These are phyloP conservation scores for Xylona heveae DNA, from an alignment of 495 filamentous ascomycete species.

Conservation along the genomic window DNA sequence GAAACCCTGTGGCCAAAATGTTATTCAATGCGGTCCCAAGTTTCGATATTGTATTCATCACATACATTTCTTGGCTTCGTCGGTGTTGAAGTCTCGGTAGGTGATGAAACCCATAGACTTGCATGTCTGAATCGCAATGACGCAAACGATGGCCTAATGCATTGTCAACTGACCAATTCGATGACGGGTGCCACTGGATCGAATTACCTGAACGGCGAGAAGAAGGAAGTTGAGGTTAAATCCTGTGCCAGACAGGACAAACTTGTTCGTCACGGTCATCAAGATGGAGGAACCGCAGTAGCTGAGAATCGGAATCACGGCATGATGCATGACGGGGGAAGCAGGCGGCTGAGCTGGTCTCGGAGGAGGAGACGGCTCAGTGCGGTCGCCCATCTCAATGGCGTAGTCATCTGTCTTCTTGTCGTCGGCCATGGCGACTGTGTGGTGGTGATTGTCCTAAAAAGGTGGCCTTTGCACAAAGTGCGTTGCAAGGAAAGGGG, in stretches of 20 bases:
- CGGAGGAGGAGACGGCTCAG: slow-evolving; percentile 3
- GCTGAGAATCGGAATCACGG: slow-evolving; percentile 57
- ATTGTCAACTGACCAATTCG: too few species aligned
- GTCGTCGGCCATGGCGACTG: slow-evolving; percentile 39
- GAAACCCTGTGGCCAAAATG: slow-evolving; percentile 49
- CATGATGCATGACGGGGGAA: slow-evolving; percentile 37
- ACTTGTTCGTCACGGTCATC: slow-evolving; percentile 99
- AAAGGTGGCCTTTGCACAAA: slow-evolving; percentile 3
- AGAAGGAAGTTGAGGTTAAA: slow-evolving; percentile 98
- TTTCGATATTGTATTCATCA: background rate
- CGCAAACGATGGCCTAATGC: slow-evolving; percentile 69
- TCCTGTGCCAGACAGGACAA: slow-evolving; percentile 68
- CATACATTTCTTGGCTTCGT: slow-evolving; percentile 85
- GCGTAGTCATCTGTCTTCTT: slow-evolving; percentile 72
- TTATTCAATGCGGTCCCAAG: background rate
- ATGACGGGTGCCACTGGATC: too few species aligned
- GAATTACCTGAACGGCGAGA: slow-evolving; percentile 76
- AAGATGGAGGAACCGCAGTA: slow-evolving; percentile 91
- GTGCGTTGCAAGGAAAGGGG: slow-evolving; percentile 5
- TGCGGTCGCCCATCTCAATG: slow-evolving; percentile 40
- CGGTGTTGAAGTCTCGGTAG: slow-evolving; percentile 73
- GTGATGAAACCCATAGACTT: slow-evolving; percentile 70
- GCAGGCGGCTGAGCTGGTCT: background rate
- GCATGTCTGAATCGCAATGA: slow-evolving; percentile 65
- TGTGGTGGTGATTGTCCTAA: slow-evolving; percentile 1